Base-by-base conservation (phyloP, 2,329 filamentous ascomycete genomes). In the Penicillium sp. region DNA sequence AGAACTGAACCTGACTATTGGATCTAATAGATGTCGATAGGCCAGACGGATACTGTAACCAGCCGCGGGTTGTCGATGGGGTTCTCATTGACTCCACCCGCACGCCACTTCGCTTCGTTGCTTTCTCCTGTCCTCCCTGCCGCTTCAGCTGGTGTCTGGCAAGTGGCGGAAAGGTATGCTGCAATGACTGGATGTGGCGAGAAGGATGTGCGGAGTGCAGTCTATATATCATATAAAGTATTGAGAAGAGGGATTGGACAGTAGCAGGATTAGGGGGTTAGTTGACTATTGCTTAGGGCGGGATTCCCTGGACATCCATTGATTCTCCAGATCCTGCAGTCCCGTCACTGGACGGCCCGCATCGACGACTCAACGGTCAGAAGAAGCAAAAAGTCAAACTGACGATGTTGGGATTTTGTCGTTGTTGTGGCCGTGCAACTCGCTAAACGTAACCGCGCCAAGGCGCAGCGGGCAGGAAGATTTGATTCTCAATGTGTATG, bases 11-110 rank as follows among this genome's bases (percentile, higher is more conserved):
- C 22, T 3, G 45, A 48, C 45, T 48, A 48, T 30, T 48, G 11
- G 22, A 45, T 14, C 22, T 22, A 45, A 22, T 45, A 26, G 45
- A 48, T 26, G 14, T 48, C 6, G 25, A 48, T 19, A 25, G 28
- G 28, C 28, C n/a, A 19, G 28, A 35, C n/a, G 30, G 28, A 35
- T 61, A 67, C 52, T 60, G 64, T 68, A 63, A 68, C 48, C 28
- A 62, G 45, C 65, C 61, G 56, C 45, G 42, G 38, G 49, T 30
- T 49, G 8, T 38, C 26, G 55, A 55, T 54, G 35, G 43, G 35
- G 7, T 6, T 33, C 26, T 49, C 35, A 33, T 52, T 55, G 54
- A 51, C 60, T 55, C 58, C 57, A 59, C 60, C 60, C 19, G 40
- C 43, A 10, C 45, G 46, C 56, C 54, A 37, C 43, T 28, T 46